Percentiles rank a stretch among this genome's conserved stretches.
Evolutionary conservation across 352 stramenopile genomes (phyloP).

Genomic region (Halophytophthora polymorphica): DNA sequence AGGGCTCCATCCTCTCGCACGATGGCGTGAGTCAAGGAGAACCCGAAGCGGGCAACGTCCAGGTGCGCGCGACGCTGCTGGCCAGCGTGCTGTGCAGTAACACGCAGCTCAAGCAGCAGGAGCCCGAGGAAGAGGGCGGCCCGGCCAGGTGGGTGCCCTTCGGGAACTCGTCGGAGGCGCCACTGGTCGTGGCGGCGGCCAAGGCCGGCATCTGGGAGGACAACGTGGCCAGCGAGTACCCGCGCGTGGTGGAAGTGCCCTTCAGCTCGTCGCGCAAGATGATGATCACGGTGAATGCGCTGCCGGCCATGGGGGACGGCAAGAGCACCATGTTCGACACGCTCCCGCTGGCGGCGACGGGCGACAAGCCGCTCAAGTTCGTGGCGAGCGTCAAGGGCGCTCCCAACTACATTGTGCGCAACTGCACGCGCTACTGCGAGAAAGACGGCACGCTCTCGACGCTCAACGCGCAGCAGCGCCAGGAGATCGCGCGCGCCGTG

Average conservation of each 20-base stretch:
- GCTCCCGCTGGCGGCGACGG: slow-evolving; percentile 23
- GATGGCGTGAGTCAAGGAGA: slow-evolving; percentile 40
- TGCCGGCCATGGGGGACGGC: slow-evolving; percentile 23
- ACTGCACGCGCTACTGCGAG: slow-evolving; percentile 54
- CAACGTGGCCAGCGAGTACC: slow-evolving; percentile 48
- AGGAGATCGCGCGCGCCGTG: slow-evolving; percentile 53
- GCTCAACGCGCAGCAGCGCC: slow-evolving; percentile 39
- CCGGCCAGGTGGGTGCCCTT: slow-evolving; percentile 41
- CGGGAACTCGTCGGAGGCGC: slow-evolving; percentile 74
- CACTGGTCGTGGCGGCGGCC: slow-evolving; percentile 65
- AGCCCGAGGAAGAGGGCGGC: slow-evolving; percentile 43
- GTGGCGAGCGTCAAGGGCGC: slow-evolving; percentile 65
- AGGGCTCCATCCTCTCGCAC: slow-evolving; percentile 45
- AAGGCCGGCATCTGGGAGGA: slow-evolving; percentile 69
- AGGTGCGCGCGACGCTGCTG: slow-evolving; percentile 59
- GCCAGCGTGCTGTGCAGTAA: slow-evolving; percentile 74
- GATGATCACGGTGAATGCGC: slow-evolving; percentile 86
- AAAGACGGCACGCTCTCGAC: slow-evolving; percentile 47
- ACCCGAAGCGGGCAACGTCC: slow-evolving; percentile 37
- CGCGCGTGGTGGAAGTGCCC: slow-evolving; percentile 86
- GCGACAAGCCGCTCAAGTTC: slow-evolving; percentile 34
- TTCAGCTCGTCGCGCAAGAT: slow-evolving; percentile 95
- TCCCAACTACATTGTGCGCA: slow-evolving; percentile 68
- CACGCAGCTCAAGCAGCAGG: slow-evolving; percentile 62
- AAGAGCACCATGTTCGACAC: slow-evolving; percentile 35